phyloP scores from a whole-genome alignment of 306 rosid species.

The Clitoria ternatea region DNA sequence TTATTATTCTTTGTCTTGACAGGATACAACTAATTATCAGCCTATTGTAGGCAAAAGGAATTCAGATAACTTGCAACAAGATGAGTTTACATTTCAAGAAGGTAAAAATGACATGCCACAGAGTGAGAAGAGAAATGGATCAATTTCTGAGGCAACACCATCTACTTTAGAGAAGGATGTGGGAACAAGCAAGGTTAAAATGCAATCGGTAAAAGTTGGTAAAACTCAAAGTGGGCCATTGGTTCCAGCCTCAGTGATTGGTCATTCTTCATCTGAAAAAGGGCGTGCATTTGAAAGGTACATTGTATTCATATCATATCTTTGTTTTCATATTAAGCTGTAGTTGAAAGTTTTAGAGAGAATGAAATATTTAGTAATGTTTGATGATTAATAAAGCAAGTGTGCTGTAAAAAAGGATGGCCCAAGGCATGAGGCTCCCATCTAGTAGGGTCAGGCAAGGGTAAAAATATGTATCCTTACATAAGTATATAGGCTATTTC shows the following conservation, averaged over 20 bases:
- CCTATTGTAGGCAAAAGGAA: slow-evolving; percentile 45
- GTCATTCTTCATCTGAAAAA: slow-evolving; percentile 69
- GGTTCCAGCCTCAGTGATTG: slow-evolving; percentile 58
- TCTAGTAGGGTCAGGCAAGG: not conserved
- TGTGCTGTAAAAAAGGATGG: not conserved
- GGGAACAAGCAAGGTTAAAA: slow-evolving; percentile 45
- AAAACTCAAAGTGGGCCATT: slow-evolving; percentile 91
- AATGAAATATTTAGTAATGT: not conserved
- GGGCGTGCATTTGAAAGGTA: slow-evolving; percentile 49
- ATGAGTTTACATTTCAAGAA: slow-evolving; percentile 34
- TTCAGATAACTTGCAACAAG: slow-evolving; percentile 40
- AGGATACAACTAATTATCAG: slow-evolving; percentile 53
- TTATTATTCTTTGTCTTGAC: slow-evolving; percentile 20
- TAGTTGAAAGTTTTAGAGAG: not conserved
- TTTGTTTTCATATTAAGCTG: not conserved
- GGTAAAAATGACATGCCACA: slow-evolving; percentile 43
- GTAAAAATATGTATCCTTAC: not conserved
- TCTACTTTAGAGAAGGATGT: slow-evolving; percentile 29
- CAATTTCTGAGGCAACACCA: slow-evolving; percentile 25
- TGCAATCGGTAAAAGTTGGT: slow-evolving; percentile 49
- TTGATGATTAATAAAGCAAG: slow-evolving; percentile 1
- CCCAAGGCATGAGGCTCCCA: not conserved
- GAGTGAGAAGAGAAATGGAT: slow-evolving; percentile 36
- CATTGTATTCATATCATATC: slow-evolving; percentile 2
- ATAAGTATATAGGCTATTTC: not conserved